Conservation (phyloP, 352 stramenopile species). For the Phytophthora citrophthora region DNA sequence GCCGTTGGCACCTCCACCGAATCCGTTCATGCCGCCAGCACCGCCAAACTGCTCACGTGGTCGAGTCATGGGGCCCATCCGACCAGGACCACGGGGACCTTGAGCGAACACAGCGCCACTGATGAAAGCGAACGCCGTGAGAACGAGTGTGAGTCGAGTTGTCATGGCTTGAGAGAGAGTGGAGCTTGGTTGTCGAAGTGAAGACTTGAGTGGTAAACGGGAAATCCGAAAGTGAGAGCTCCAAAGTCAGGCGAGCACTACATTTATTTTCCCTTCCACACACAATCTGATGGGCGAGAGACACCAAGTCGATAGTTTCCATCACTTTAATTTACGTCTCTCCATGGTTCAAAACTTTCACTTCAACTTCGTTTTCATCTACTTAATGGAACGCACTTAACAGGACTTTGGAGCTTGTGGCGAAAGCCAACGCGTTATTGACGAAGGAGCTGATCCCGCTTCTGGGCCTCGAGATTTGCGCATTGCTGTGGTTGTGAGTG, state of each 20-base stretch:
- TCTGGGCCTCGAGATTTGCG: conserved; percentile 72
- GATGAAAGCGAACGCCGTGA: conserved; percentile 21
- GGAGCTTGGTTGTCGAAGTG: conserved; percentile 1
- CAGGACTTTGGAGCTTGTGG: too few relatives aligned
- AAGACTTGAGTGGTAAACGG: conserved; percentile 11
- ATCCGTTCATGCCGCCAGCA: conserved; percentile 2
- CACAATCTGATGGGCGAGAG: too few relatives aligned
- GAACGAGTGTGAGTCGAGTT: conserved; percentile 25
- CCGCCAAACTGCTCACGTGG: conserved; percentile 26
- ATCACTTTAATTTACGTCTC: too few relatives aligned
- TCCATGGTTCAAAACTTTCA: too few relatives aligned
- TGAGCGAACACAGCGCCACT: conserved; percentile 20
- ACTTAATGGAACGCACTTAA: too few relatives aligned
- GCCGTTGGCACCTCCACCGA: conserved; percentile 2
- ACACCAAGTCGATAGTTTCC: too few relatives aligned
- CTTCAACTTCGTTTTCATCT: too few relatives aligned
- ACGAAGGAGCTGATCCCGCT: conserved; percentile 67
- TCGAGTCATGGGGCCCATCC: conserved; percentile 18
- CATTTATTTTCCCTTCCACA: too few relatives aligned
- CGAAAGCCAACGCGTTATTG: conserved; percentile 53
- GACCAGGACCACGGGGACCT: conserved; percentile 19
- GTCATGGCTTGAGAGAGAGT: conserved; percentile 11
- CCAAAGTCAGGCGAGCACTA: too few relatives aligned
- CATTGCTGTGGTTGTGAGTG: conserved; percentile 75
- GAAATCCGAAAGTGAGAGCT: conserved; percentile 19